A percentile compares a stretch with the other conserved stretches of the same genome.
Evolutionary conservation across 129 eudicot species (phyloP).

Genomic region (Pulicaria dysenterica): DNA sequence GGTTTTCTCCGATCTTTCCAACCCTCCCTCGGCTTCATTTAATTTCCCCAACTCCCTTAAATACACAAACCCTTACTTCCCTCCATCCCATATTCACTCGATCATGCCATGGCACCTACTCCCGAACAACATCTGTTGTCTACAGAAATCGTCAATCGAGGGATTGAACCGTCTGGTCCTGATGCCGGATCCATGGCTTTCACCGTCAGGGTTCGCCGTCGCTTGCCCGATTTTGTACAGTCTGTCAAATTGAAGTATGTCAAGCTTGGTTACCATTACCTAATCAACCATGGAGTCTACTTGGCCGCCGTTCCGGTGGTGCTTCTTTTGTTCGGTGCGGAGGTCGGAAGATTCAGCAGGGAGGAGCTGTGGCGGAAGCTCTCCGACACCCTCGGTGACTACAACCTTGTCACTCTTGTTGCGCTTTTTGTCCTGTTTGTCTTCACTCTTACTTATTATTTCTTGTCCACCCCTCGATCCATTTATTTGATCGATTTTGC

Average conservation of each 20-base stretch:
- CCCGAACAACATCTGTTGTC: constrained; percentile 61
- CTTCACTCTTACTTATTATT: constrained; percentile 52
- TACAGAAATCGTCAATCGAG: constrained; percentile 66
- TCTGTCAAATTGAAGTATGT: constrained; percentile 87
- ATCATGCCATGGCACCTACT: constrained; percentile 32
- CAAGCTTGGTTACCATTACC: constrained; percentile 77
- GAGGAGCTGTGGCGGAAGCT: constrained; percentile 62
- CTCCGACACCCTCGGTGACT: constrained; percentile 49
- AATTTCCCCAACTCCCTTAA: constrained; percentile 24
- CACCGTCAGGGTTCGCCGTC: constrained; percentile 62
- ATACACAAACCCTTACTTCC: not conserved
- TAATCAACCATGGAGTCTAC: constrained; percentile 66
- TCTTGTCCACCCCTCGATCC: constrained; percentile 59
- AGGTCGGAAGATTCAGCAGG: constrained; percentile 55
- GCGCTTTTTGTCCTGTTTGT: constrained; percentile 50
- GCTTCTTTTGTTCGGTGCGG: constrained; percentile 58
- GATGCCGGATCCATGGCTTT: constrained; percentile 57
- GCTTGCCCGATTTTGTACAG: constrained; percentile 53
- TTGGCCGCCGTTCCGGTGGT: constrained; percentile 59
- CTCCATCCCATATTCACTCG: constrained; percentile 12
- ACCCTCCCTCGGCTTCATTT: constrained; percentile 19
- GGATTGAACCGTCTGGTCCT: constrained; percentile 51
- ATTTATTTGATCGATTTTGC: constrained; percentile 87
- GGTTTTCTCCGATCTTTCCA: constrained; percentile 37
- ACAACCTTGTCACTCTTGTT: constrained; percentile 55